A percentile compares a stretch with the other conserved stretches of the same genome.
phyloP scores from a whole-genome alignment of 345 rosid species.

The Iberis pinnata region DNA sequence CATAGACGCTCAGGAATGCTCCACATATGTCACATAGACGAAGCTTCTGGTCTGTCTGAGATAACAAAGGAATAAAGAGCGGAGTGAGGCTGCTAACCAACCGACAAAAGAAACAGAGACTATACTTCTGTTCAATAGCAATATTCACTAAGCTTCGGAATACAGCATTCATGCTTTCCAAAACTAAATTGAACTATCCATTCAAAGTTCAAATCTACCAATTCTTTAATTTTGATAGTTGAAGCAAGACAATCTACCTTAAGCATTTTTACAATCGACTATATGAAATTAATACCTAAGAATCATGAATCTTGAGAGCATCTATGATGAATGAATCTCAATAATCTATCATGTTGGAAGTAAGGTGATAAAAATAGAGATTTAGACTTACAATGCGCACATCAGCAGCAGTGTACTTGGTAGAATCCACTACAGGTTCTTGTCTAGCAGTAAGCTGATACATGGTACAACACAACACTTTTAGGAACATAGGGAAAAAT shows the following conservation, averaged over 20 bases:
- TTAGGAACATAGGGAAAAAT: constrained; percentile 3
- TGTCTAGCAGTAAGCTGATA: constrained; percentile 72
- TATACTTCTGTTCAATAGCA: constrained; percentile 9
- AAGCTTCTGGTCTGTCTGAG: constrained; percentile 99
- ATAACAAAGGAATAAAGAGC: constrained; percentile 13
- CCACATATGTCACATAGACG: constrained; percentile 99
- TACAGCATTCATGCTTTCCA: neutral
- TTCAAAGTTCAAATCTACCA: neutral
- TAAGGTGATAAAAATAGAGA: constrained; percentile 6
- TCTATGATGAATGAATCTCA: neutral
- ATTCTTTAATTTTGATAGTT: neutral
- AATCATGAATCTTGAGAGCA: constrained; percentile 2
- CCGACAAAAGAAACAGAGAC: neutral
- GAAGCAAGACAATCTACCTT: neutral
- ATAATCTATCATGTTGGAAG: neutral
- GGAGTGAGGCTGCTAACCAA: constrained; percentile 12
- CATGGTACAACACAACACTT: constrained; percentile 10
- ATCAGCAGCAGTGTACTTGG: constrained; percentile 90
- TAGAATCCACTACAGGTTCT: constrained; percentile 66
- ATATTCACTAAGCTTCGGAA: constrained; percentile 1
- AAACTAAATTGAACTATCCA: neutral
- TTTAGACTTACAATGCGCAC: constrained; percentile 84
- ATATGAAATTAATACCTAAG: neutral
- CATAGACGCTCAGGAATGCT: constrained; percentile 98
- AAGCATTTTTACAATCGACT: neutral